Evolutionary conservation across 805 yeast genomes (phyloP), one percentile per base, ranked within the genome.

Genomic region (Candida quercuum): DNA sequence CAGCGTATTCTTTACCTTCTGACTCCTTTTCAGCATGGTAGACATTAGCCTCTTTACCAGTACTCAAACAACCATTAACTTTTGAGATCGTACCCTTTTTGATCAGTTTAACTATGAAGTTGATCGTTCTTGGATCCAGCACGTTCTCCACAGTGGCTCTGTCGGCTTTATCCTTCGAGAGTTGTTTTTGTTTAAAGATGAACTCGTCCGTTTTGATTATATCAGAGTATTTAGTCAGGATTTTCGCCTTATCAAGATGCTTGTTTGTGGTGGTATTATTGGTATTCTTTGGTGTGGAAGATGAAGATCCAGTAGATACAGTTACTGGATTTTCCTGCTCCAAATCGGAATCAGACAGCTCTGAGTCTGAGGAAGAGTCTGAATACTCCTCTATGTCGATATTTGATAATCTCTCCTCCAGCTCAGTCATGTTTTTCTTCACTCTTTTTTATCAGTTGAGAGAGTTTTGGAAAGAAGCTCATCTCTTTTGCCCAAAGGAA

Each of bases 41-140:
- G 1, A 93, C 97, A 54, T 93, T 93, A n/a, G 99, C 99, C 61
- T 93, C 99, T 59, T 93, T 93, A 33, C 99, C 99, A 0, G 99
- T 93, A 51, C 93, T 80, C 34, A 93, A 71, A 58, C 98, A 93
- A 11, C 99, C 99, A 51, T 89, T 86, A 51, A 93, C 81, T 48
- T 84, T 78, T 2, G 93, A 78, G 24, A 93, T 76, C 6, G 86
- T 73, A 4, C 96, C 96, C 49, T 85, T 81, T 53, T 80, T 85
- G 59, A 86, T 81, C 58, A 93, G 69, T 43, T 86, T 86, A 37
- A 81, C 78, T 38, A 93, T 67, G 54, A 91, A 91, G 50, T 77
- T 69, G 66, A 89, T 70, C 0, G 99, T 93, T 44, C 98, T 72
- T 5, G 98, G 98, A 59, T 93, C 99, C 40, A 93, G 64, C 2